Base-by-base conservation (phyloP, 2,329 filamentous ascomycete species). In the Microdochium paspali region DNA sequence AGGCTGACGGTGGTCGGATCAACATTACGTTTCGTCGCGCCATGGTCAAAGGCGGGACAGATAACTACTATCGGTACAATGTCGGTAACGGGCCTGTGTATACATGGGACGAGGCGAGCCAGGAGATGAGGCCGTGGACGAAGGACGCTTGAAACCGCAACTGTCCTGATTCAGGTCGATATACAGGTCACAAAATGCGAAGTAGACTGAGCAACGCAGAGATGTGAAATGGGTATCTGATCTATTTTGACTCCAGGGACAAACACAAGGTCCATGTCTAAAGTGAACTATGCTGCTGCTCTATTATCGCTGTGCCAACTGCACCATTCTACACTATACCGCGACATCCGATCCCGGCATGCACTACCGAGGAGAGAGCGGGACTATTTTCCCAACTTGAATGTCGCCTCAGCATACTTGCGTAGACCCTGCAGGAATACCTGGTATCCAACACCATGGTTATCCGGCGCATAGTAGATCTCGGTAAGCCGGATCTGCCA, bases 401-500 rank as follows among this genome's bases (percentile, higher is more conserved):
- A 94, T 66, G 95, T 87, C 3, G 90, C 91, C 54, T 82, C 84
- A 10, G 89, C 85, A 67, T 81, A 98, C 58, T 85, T 88, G 64
- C 87, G 85, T 56, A 98, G 69, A 1, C 85, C 91, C 53, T 84
- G 78, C 53, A 97, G 72, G 65, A 97, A 98, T 25, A 95, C 85
- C 61, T 96, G 90, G 65, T 98, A 98, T 42, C 90, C 90, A 18
- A 98, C 90, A 1, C 82, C 82, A 52, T 85, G 78, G 63, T 89
- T 89, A 61, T 90, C 86, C 48, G 77, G 76, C 12, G 87, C 71
- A 58, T 82, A 80, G 64, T 90, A 96, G 49, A 98, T 96, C 72
- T 98, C 93, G 0, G 90, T 96, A 61, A 98, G 70, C 40, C 93
- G 80, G 51, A 97, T 79, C 67, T 96, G 93, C 93, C 93, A 98